Conservation (phyloP, 164 flowering plant species). For the Nelumbo lutea region DNA sequence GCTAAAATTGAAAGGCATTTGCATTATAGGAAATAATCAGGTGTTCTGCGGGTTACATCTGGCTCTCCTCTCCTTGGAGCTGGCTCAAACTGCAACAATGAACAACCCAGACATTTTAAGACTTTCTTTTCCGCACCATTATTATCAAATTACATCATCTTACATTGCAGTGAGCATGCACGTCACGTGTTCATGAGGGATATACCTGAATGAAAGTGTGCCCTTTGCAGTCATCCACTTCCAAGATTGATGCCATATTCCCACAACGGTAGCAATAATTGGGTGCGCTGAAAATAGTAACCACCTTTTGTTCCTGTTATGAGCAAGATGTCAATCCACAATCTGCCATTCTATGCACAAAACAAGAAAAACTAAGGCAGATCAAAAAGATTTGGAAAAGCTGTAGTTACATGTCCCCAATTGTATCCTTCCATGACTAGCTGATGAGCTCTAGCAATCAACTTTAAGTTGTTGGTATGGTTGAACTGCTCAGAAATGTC, state of each 20-base stretch:
- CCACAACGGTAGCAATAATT: slow-evolving; percentile 98
- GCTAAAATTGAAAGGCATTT: slow-evolving; percentile 13
- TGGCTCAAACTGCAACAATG: slow-evolving; percentile 83
- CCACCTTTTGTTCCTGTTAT: slow-evolving; percentile 95
- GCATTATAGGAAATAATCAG: slow-evolving; percentile 82
- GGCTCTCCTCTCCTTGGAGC: slow-evolving; percentile 99
- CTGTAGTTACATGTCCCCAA: slow-evolving; percentile 82
- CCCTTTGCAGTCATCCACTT: slow-evolving; percentile 93
- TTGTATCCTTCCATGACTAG: slow-evolving; percentile 98
- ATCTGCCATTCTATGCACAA: not conserved
- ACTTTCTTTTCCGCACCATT: not conserved
- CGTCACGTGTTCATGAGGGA: slow-evolving; percentile 3
- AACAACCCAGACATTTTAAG: not conserved
- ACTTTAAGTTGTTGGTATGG: slow-evolving; percentile 83
- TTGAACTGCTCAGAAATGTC: slow-evolving; percentile 98
- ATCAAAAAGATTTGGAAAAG: not conserved
- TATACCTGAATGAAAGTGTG: slow-evolving; percentile 94
- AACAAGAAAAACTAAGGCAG: not conserved
- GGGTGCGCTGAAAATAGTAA: slow-evolving; percentile 96
- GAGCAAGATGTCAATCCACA: slow-evolving; percentile 1
- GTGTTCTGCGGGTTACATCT: slow-evolving; percentile 95
- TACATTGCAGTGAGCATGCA: too few relatives aligned
- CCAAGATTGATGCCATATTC: slow-evolving; percentile 96
- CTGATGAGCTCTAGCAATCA: slow-evolving; percentile 98
- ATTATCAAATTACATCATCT: too few relatives aligned